Base-by-base conservation (phyloP, 2,329 filamentous ascomycete genomes). In the Arthrinium puccinioides region DNA sequence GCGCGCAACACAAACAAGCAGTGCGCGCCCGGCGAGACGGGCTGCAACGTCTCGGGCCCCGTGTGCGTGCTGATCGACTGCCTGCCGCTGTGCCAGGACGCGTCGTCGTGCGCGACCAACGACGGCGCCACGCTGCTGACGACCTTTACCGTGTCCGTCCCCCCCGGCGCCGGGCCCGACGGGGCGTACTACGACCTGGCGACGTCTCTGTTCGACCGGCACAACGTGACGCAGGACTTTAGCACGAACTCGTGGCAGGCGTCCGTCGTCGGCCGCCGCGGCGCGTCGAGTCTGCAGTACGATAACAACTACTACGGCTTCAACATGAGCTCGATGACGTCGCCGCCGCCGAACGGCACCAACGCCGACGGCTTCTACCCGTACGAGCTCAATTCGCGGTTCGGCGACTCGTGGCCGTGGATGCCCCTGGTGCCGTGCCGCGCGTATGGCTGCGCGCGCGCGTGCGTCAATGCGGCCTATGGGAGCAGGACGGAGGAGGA, bases 11-110 rank as follows among this genome's bases (percentile, higher is more conserved):
- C 27, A 21, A 31, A 23, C 21, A 19, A 29, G 18, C 15, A 20
- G 16, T 40, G 38, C 27, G 15, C 28, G 8, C 8, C 14, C 9
- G 39, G 26, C 19, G 19, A 31, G 19, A 34, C 29, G 19, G 16
- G 15, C 14, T 41, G 39, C 26, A 16, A 13, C 11, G 39, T 41
- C 13, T 14, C 21, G 23, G 39, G 30, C 6, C 39, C 39, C 34
- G 35, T 41, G n/a, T 41, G 39, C 39, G 36, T 33, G 28, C 36
- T 41, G 21, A 41, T 41, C 29, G 39, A 41, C 35, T 41, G 39
- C 36, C 8, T 41, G 13, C 39, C 39, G 2, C 34, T 41, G n/a
- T n/a, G 11, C 27, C 38, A 32, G 23, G 39, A 41, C 21, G 25
- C 14, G 7, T 8, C 4, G 7, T 8, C 4, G 8, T 18, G 14